Conservation (phyloP, 164 flowering plant genomes). For the Houttuynia cordata region DNA sequence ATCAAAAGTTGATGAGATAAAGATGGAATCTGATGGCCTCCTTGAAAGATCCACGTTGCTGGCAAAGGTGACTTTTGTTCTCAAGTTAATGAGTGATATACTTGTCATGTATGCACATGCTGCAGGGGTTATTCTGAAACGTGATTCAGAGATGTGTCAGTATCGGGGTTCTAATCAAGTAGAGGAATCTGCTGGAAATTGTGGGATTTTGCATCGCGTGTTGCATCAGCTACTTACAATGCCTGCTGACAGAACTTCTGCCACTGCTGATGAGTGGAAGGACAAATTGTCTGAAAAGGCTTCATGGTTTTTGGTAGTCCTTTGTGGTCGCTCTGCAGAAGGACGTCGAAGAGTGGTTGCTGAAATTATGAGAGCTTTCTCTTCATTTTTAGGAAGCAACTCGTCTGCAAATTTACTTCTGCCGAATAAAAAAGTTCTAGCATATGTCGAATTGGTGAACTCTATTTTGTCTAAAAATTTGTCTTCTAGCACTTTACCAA, state of each 20-base stretch:
- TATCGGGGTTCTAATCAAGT: conserved; percentile 34
- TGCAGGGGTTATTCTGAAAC: conserved; percentile 52
- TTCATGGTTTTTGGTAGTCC: conserved; percentile 72
- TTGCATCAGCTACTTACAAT: conserved; percentile 59
- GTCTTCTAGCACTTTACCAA: conserved; percentile 55
- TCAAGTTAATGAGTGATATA: conserved; percentile 80
- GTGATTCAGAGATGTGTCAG: conserved; percentile 62
- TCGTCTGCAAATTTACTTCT: conserved; percentile 34
- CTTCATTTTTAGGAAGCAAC: conserved; percentile 39
- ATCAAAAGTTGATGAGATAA: conserved; percentile 57
- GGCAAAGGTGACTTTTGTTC: conserved; percentile 80
- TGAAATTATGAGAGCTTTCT: conserved; percentile 69
- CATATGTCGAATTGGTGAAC: conserved; percentile 66
- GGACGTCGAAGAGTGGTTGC: conserved; percentile 68
- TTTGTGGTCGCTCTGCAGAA: conserved; percentile 82
- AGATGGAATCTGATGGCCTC: conserved; percentile 28
- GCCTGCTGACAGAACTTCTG: conserved; percentile 35
- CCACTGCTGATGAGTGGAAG: conserved; percentile 60
- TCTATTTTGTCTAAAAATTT: conserved; percentile 75
- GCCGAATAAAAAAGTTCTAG: conserved; percentile 57
- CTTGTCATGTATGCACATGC: conserved; percentile 82
- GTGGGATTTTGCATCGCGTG: conserved; percentile 71
- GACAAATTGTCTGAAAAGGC: conserved; percentile 86
- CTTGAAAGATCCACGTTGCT: conserved; percentile 62
- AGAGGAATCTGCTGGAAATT: conserved; percentile 37